These are phyloP conservation scores for Fraxinus dipetala DNA, from an alignment of 305 asterid genomes.

Conservation along the genomic window DNA sequence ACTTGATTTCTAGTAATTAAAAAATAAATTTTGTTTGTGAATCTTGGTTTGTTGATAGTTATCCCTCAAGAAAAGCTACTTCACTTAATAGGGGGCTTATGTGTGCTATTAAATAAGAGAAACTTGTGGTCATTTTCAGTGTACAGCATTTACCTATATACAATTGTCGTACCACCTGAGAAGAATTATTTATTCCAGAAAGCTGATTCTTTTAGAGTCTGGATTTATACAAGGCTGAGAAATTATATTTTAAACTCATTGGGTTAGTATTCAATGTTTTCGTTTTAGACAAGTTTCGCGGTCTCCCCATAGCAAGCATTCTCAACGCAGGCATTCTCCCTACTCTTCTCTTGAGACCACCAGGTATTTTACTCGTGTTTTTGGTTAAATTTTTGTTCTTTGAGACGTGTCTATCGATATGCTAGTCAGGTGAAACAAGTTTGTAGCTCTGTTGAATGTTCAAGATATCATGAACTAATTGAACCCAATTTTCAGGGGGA, in stretches of 20 bases:
- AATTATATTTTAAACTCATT: constrained; percentile 46
- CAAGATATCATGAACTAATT: constrained; percentile 31
- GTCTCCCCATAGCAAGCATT: constrained; percentile 99
- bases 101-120: constrained; percentile 4
- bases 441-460: constrained; percentile 10
- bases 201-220: constrained; percentile 22
- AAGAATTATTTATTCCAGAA: constrained; percentile 15
- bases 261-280: constrained; percentile 76
- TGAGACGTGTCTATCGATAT: constrained; percentile 29
- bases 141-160: constrained; percentile 3
- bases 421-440: constrained; percentile 50
- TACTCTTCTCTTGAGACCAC: constrained; percentile 85
- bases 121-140: not conserved
- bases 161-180: constrained; percentile 7
- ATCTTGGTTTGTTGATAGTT: constrained; percentile 13
- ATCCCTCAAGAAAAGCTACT: constrained; percentile 19
- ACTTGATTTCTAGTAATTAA: constrained; percentile 6
- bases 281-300: constrained; percentile 87
- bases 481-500: constrained; percentile 51
- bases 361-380: constrained; percentile 58
- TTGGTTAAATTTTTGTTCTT: constrained; percentile 14
- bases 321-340: constrained; percentile 96
- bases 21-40: not conserved
- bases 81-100: constrained; percentile 5
- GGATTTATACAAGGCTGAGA: constrained; percentile 34